Evolutionary conservation across 805 yeast genomes (phyloP).

Genomic region (Teunomyces pallodes): DNA sequence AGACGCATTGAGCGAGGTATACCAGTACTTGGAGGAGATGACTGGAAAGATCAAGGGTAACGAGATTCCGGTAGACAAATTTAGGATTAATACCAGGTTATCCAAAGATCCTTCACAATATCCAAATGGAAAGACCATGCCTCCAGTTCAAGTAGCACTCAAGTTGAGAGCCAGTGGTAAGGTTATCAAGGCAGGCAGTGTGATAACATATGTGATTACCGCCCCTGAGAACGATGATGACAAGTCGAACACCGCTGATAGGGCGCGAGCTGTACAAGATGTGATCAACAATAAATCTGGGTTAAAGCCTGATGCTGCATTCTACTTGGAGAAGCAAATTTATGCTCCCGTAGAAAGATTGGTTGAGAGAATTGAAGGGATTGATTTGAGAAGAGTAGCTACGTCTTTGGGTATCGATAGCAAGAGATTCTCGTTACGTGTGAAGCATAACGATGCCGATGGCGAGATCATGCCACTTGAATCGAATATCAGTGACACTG

Average conservation of each 20-base stretch:
- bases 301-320: conserved; percentile 69
- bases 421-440: conserved; percentile 50
- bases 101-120: conserved; percentile 87
- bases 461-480: conserved; percentile 71
- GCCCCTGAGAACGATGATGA: conserved; percentile 30
- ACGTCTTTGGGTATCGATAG: conserved; percentile 75
- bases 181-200: conserved; percentile 83
- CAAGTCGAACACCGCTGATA: conserved; percentile 58
- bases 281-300: conserved; percentile 50
- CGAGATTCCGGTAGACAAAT: conserved; percentile 63
- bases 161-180: conserved; percentile 80
- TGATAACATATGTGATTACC: conserved; percentile 81
- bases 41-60: conserved; percentile 55
- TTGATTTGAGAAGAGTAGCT: conserved; percentile 78
- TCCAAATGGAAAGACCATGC: conserved; percentile 76
- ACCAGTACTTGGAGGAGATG: conserved; percentile 65
- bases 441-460: conserved; percentile 31
- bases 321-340: conserved; percentile 83
- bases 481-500: conserved; percentile 74
- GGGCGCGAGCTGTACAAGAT: conserved; percentile 83
- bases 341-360: conserved; percentile 89
- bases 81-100: conserved; percentile 78
- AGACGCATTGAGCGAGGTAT: conserved; percentile 67
- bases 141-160: conserved; percentile 83
- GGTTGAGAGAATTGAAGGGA: conserved; percentile 80